Conservation (phyloP, 805 yeast species). For the Hanseniaspora clermontiae region DNA sequence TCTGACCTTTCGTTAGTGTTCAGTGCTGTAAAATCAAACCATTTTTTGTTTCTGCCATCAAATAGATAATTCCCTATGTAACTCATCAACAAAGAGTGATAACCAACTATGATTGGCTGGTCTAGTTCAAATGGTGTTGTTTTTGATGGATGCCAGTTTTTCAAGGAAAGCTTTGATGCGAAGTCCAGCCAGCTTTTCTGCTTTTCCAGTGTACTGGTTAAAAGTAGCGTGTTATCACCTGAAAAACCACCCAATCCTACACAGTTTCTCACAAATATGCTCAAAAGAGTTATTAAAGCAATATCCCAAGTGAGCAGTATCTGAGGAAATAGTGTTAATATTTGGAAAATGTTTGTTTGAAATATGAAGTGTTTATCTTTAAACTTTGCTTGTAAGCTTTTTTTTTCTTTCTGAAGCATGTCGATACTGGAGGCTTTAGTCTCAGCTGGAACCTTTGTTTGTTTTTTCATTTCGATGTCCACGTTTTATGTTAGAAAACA, state of each 20-base stretch:
- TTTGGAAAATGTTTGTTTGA: conserved; percentile 4
- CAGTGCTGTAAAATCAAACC: conserved; percentile 67
- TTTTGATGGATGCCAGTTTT: conserved; percentile 74
- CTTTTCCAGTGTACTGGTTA: conserved; percentile 94
- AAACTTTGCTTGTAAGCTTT: background rate
- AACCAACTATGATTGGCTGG: conserved; percentile 94
- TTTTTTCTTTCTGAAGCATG: background rate
- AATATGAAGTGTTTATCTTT: background rate
- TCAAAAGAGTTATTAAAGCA: conserved; percentile 32
- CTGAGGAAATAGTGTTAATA: conserved; percentile 3
- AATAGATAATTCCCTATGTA: conserved; percentile 47
- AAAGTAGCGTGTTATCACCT: conserved; percentile 59
- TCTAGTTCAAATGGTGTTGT: conserved; percentile 91
- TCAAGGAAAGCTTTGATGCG: conserved; percentile 60
- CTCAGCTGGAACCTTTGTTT: background rate
- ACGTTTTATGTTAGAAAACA: no score
- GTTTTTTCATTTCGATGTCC: background rate
- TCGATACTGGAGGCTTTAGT: background rate
- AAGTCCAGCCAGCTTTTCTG: conserved; percentile 97
- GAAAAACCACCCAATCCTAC: conserved; percentile 83
- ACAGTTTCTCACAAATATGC: conserved; percentile 66
- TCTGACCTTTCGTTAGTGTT: conserved; percentile 60
- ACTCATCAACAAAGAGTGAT: conserved; percentile 75
- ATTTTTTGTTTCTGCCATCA: conserved; percentile 42
- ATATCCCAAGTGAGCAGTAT: conserved; percentile 5